These are phyloP conservation scores for Silene uniflora DNA, from an alignment of 148 eudicot species.

Conservation along the genomic window DNA sequence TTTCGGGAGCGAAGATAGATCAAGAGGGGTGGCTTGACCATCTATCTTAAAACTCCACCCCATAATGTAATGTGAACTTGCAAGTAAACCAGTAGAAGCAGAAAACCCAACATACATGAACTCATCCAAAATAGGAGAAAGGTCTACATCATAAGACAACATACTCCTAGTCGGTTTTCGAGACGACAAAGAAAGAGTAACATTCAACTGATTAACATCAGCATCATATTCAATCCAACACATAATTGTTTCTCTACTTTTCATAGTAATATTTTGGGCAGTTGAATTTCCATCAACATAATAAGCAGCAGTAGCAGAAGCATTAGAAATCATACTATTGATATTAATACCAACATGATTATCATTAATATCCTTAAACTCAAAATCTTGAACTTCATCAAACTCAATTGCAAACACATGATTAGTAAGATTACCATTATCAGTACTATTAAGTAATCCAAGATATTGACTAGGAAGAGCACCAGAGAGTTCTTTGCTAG, in stretches of 20 bases:
- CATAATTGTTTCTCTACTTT: conserved; percentile 52
- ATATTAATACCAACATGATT: conserved; percentile 81
- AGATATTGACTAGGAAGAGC: conserved; percentile 73
- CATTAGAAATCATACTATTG: conserved; percentile 51
- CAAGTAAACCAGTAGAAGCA: conserved; percentile 72
- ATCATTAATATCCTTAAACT: conserved; percentile 61
- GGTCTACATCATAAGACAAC: conserved; percentile 53
- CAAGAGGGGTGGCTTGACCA: conserved; percentile 54
- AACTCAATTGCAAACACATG: conserved; percentile 79
- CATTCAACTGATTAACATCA: conserved; percentile 28
- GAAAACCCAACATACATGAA: conserved; percentile 75
- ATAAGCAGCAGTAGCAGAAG: conserved; percentile 49
- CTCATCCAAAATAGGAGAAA: conserved; percentile 49
- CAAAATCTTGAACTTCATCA: conserved; percentile 73
- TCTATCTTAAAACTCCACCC: conserved; percentile 76
- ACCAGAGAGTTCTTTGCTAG: conserved; percentile 36
- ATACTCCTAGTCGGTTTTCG: conserved; percentile 41
- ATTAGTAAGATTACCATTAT: conserved; percentile 60
- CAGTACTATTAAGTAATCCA: conserved; percentile 52
- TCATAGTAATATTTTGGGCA: conserved; percentile 36
- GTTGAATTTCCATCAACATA: conserved; percentile 44
- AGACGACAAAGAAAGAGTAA: conserved; percentile 49
- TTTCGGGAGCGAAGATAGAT: conserved; percentile 48
- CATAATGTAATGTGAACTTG: conserved; percentile 63
- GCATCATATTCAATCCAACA: conserved; percentile 86